Conservation (phyloP, 2,329 filamentous ascomycete genomes). For the Aureobasidium namibiae region DNA sequence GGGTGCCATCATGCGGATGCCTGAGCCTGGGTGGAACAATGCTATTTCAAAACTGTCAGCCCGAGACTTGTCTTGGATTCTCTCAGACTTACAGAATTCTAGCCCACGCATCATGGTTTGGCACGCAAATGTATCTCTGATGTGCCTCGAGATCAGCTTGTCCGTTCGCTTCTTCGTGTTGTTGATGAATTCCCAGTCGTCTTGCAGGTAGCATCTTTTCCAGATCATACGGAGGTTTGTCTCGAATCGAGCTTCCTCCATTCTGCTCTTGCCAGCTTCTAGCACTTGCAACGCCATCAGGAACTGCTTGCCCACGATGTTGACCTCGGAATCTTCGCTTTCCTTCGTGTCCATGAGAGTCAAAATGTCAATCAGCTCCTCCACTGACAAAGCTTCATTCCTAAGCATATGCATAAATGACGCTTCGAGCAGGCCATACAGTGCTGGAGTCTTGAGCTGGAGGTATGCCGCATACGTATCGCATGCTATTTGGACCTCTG, state of each 20-base stretch:
- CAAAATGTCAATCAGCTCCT: conserved; percentile 62
- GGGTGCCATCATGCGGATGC: conserved; percentile 21
- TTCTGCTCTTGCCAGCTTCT: conserved; percentile 43
- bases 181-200: conserved; percentile 77
- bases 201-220: conserved; percentile 75
- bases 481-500: conserved; percentile 62
- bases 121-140: conserved; percentile 35
- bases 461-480: conserved; percentile 14
- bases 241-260: conserved; percentile 48
- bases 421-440: conserved; percentile 64
- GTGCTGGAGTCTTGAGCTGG: conserved; percentile 48
- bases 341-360: conserved; percentile 62
- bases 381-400: conserved; percentile 56
- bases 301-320: conserved; percentile 57
- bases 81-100: conserved; percentile 48
- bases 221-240: conserved; percentile 61
- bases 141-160: conserved; percentile 51
- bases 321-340: conserved; percentile 34
- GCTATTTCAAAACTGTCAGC: conserved; percentile 11
- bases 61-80: conserved; percentile 12
- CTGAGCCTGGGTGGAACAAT: conserved; percentile 14
- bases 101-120: conserved; percentile 48
- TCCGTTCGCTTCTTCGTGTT: conserved; percentile 69
- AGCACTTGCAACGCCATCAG: conserved; percentile 60
- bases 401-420: conserved; percentile 61